Conservation (phyloP, 805 yeast species). For the Saccharomyces eubayanus region DNA sequence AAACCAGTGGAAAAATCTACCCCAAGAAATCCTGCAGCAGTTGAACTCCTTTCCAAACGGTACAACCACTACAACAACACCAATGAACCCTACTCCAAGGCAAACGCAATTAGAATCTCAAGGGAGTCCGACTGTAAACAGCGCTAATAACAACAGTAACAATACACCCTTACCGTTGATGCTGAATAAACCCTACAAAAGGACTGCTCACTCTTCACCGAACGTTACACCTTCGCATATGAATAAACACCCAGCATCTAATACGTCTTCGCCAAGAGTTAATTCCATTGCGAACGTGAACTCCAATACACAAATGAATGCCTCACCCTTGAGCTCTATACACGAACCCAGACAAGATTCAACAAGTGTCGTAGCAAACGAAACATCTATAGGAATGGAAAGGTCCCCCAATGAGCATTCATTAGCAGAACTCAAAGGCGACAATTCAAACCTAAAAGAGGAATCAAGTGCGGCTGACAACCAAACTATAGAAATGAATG, state of each 20-base stretch:
- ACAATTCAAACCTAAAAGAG: neutral
- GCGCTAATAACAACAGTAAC: neutral
- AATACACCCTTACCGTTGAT: neutral
- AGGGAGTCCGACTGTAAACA: neutral
- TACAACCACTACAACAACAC: neutral
- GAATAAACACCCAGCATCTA: neutral
- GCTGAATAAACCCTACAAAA: neutral
- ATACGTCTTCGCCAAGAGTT: neutral
- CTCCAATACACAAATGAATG: neutral
- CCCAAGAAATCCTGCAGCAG: conserved; percentile 3
- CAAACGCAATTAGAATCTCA: neutral
- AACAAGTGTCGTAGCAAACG: neutral
- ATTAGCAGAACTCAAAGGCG: neutral
- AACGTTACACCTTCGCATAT: neutral
- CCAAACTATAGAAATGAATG: neutral
- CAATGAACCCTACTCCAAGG: neutral
- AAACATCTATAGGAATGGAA: neutral
- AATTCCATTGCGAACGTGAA: neutral
- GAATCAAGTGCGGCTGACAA: neutral
- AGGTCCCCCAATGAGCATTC: neutral
- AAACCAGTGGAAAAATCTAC: conserved; percentile 14
- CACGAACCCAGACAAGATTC: neutral
- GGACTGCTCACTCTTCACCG: neutral
- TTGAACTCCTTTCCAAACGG: neutral
- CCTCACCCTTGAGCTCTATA: neutral